Percentiles rank a stretch among this genome's conserved stretches.
phyloP scores from a whole-genome alignment of 2,329 filamentous ascomycete species.

The Zopfia rhizophila region DNA sequence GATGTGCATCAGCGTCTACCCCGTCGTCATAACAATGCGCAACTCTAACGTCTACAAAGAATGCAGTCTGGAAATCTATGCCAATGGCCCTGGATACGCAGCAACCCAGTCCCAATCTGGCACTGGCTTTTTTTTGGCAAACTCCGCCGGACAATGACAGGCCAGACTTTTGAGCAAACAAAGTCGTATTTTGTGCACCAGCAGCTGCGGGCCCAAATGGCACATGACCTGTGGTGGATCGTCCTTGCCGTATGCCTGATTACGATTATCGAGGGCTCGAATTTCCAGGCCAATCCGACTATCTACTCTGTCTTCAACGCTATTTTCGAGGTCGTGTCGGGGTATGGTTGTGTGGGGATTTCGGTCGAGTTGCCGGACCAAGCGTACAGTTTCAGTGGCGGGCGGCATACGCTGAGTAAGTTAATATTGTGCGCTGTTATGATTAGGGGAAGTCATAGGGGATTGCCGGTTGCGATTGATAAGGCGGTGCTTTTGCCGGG shows the following conservation, averaged over 20 bases:
- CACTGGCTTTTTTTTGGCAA: slow-evolving; percentile 20
- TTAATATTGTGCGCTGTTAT: slow-evolving; percentile 66
- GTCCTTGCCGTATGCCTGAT: slow-evolving; percentile 58
- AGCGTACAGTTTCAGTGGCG: slow-evolving; percentile 59
- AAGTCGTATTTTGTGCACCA: slow-evolving; percentile 53
- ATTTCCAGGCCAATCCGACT: slow-evolving; percentile 48
- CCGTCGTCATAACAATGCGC: slow-evolving; percentile 70
- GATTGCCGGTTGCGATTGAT: slow-evolving; percentile 66
- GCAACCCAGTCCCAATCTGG: neutral
- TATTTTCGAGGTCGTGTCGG: slow-evolving; percentile 57
- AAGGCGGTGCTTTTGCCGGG: slow-evolving; percentile 54
- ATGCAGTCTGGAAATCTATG: slow-evolving; percentile 68
- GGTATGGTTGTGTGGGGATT: slow-evolving; percentile 56
- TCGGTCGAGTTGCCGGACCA: slow-evolving; percentile 56
- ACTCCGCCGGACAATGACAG: slow-evolving; percentile 19
- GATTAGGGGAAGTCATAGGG: slow-evolving; percentile 66
- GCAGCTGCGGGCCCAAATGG: slow-evolving; percentile 59
- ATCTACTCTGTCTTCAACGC: slow-evolving; percentile 57
- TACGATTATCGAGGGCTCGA: slow-evolving; percentile 55
- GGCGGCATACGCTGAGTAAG: slow-evolving; percentile 63
- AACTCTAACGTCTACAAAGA: slow-evolving; percentile 71
- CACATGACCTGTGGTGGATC: slow-evolving; percentile 59
- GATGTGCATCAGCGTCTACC: slow-evolving; percentile 72
- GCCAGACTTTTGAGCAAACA: slow-evolving; percentile 30
- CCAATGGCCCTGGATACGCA: slow-evolving; percentile 42